Base-by-base conservation (phyloP, 805 yeast species). In the Lipomyces kockii region DNA sequence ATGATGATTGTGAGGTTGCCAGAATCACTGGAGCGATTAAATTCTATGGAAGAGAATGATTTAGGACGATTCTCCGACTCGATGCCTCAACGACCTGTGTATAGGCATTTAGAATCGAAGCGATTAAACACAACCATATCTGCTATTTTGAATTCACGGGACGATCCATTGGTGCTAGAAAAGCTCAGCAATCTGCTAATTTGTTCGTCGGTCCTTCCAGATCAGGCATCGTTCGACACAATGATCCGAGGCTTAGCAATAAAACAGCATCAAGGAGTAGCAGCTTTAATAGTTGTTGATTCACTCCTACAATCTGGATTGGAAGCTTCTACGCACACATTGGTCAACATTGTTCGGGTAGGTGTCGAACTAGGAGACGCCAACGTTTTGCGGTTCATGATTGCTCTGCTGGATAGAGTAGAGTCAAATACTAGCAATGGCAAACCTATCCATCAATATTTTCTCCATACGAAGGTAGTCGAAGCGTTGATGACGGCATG, bases 161-260 rank as follows among this genome's bases (percentile, higher is more conserved):
- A 52, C 29, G 55, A 52, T 25, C 55, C 55, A 25, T 6, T 59
- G 35, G 52, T 37, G 14, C 29, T 58, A 34, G 32, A 27, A n/a
- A 49, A 34, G 55, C 54, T 76, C 11, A 73, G 76, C 12, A 25
- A 61, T 43, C 27, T 70, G 34, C 60, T 77, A 2, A 62, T 72
- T 67, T 39, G 66, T 14, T 65, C 71, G n/a, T 60, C 62, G 32
- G 74, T 72, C 14, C 60, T 70, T 49, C 76, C 76, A 8, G 66
- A 74, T 37, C 58, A 68, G 22, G 67, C 74, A 51, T 69, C 76
- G 25, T 74, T 73, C 55, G 71, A 73, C 37, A 61, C 67, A 6
- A 58, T 77, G 17, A 72, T 74, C 27, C 71, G 74, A 25, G 65
- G 72, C 46, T 66, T 78, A 52, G 58, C 60, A 3, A 32, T 60